These are phyloP conservation scores for Xylaria multiplex DNA, from an alignment of 2,329 filamentous ascomycete species.

Conservation along the genomic window DNA sequence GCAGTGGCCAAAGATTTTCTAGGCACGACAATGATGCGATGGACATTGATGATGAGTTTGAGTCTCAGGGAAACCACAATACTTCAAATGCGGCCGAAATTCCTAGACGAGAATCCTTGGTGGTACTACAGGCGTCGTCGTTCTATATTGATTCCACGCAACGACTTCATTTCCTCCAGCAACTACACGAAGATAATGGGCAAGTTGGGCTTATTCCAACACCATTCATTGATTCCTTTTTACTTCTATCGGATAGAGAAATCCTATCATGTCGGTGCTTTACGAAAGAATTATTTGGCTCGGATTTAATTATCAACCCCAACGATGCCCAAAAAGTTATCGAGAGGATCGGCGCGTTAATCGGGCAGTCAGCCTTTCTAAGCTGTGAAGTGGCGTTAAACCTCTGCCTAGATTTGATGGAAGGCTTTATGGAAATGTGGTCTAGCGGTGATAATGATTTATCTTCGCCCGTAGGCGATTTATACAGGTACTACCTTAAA, in stretches of 20 bases:
- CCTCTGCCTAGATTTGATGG: conserved; percentile 74
- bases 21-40: conserved; percentile 41
- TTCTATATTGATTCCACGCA: conserved; percentile 61
- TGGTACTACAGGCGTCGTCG: conserved; percentile 55
- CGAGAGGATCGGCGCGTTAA: conserved; percentile 61
- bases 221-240: conserved; percentile 60
- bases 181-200: conserved; percentile 55
- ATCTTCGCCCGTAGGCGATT: conserved; percentile 72
- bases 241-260: conserved; percentile 62
- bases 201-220: conserved; percentile 62
- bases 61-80: conserved; percentile 65
- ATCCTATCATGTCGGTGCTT: conserved; percentile 63
- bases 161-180: conserved; percentile 58
- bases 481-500: conserved; percentile 82
- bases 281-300: conserved; percentile 62
- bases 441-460: conserved; percentile 67
- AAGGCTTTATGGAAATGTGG: conserved; percentile 72
- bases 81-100: conserved; percentile 53
- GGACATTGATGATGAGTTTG: conserved; percentile 69
- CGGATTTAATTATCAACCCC: conserved; percentile 61
- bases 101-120: conserved; percentile 57
- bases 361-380: conserved; percentile 69
- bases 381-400: conserved; percentile 79
- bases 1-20: conserved; percentile 48
- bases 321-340: conserved; percentile 61